Percentiles rank a stretch among this genome's conserved stretches.
Conservation (phyloP, 2,329 filamentous ascomycete genomes). For the Sporothrix inflata region DNA sequence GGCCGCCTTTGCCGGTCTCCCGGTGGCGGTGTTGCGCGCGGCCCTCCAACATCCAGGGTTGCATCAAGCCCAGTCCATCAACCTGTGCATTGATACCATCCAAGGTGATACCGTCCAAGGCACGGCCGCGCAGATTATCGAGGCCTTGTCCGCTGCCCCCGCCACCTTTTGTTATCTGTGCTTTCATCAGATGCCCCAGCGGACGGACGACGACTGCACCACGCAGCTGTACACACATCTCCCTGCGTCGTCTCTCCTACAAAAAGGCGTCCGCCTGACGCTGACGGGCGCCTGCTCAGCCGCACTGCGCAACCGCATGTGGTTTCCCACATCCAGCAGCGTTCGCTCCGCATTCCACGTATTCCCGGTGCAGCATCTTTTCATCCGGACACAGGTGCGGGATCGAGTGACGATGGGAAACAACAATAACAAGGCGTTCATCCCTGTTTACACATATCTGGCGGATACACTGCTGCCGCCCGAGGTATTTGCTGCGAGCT, state of each 20-base stretch:
- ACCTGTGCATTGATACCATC: not conserved
- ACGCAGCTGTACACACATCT: not conserved
- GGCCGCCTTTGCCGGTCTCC: not conserved
- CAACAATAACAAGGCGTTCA: not conserved
- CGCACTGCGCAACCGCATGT: not conserved
- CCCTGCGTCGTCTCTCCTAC: not conserved
- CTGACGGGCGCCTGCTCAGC: not conserved
- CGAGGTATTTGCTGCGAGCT: not conserved
- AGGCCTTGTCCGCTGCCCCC: not conserved
- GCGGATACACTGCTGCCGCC: not conserved
- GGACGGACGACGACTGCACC: constrained; percentile 2
- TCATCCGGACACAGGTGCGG: not conserved
- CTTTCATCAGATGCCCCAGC: not conserved
- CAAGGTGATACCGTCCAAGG: not conserved
- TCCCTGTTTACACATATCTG: not conserved
- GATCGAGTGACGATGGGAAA: no score
- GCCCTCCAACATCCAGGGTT: not conserved
- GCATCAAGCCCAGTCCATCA: not conserved
- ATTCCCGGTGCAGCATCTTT: not conserved
- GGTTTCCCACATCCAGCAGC: not conserved
- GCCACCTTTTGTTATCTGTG: not conserved
- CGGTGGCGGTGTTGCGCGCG: not conserved
- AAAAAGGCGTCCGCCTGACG: not conserved
- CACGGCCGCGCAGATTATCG: not conserved
- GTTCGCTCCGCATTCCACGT: not conserved